A percentile compares a stretch with the other conserved stretches of the same genome.
Evolutionary conservation across 768 basidiomycete species (phyloP).

Genomic region (Lentinula edodes): DNA sequence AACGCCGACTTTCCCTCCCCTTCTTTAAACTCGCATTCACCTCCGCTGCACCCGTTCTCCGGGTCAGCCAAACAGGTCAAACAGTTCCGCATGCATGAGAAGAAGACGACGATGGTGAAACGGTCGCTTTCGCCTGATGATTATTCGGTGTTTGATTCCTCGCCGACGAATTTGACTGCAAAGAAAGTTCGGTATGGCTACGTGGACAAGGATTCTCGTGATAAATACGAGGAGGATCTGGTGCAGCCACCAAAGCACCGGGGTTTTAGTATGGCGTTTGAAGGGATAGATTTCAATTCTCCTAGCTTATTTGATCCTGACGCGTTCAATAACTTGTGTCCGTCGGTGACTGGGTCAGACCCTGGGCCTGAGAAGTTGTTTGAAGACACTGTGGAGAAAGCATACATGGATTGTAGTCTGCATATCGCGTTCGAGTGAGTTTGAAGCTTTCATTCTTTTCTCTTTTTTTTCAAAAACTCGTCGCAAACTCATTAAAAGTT

Average conservation of each 20-base stretch:
- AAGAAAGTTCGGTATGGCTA: not conserved
- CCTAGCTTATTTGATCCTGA: not conserved
- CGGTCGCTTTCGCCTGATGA: not conserved
- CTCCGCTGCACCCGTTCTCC: slow-evolving; percentile 46
- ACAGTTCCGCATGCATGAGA: slow-evolving; percentile 40
- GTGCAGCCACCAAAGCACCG: not conserved
- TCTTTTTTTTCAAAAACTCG: not conserved
- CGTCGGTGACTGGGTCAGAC: no score
- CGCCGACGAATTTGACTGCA: no score
- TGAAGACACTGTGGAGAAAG: slow-evolving; percentile 16
- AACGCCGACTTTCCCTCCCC: slow-evolving; percentile 9
- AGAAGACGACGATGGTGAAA: slow-evolving; percentile 5
- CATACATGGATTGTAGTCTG: slow-evolving; percentile 12
- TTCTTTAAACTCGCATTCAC: not conserved
- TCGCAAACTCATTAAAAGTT: no score
- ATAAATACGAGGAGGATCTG: not conserved
- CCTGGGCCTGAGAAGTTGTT: not conserved
- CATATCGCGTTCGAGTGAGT: slow-evolving; percentile 50
- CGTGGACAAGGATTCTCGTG: not conserved
- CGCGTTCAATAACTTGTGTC: not conserved
- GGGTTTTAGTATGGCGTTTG: not conserved
- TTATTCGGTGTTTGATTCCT: not conserved
- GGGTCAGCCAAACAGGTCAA: slow-evolving; percentile 47
- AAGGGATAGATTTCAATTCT: not conserved
- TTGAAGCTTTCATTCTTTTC: not conserved